These are phyloP conservation scores for Fusarium setosum DNA, from an alignment of 2,329 filamentous ascomycete genomes.

Conservation along the genomic window DNA sequence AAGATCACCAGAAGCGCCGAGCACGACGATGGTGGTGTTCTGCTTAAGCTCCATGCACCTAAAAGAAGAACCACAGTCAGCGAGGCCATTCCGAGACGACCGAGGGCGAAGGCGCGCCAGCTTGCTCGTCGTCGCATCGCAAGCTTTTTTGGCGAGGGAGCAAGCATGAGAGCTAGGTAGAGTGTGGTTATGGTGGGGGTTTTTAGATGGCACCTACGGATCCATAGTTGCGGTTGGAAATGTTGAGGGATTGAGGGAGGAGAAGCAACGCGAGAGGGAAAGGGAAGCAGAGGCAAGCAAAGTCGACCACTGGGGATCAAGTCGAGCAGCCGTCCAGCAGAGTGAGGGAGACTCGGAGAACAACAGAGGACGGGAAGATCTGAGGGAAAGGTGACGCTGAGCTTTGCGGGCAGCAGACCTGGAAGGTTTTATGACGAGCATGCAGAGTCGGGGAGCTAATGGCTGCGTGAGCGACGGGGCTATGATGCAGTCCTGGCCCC, in stretches of 20 bases:
- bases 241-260: conserved; percentile 19
- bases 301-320: conserved; percentile 20
- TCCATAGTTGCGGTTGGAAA: conserved; percentile 39
- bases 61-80: conserved; percentile 22
- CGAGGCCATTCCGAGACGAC: conserved; percentile 4
- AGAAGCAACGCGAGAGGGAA: conserved; percentile 13
- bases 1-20: conserved; percentile 96
- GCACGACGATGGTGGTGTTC: conserved; percentile 95
- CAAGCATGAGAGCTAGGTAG: conserved; percentile 28
- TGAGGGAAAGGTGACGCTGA: conserved; percentile 38
- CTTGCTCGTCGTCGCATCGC: conserved; percentile 24
- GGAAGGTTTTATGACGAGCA: conserved; percentile 47
- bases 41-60: conserved; percentile 92
- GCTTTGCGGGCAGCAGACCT: conserved; percentile 36
- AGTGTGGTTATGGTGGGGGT: conserved; percentile 38
- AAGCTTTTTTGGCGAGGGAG: conserved; percentile 25
- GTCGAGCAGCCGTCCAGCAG: conserved; percentile 16
- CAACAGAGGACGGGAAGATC: conserved; percentile 32
- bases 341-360: conserved; percentile 18
- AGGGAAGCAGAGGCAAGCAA: conserved; percentile 3
- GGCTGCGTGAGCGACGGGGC: conserved; percentile 42
- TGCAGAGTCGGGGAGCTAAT: conserved; percentile 41
- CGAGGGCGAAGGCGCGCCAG: not conserved
- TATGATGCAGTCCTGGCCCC: conserved; percentile 45
- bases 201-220: conserved; percentile 39